These are phyloP conservation scores for Scedosporium aurantiacum DNA, from an alignment of 2,329 filamentous ascomycete genomes.

Conservation along the genomic window DNA sequence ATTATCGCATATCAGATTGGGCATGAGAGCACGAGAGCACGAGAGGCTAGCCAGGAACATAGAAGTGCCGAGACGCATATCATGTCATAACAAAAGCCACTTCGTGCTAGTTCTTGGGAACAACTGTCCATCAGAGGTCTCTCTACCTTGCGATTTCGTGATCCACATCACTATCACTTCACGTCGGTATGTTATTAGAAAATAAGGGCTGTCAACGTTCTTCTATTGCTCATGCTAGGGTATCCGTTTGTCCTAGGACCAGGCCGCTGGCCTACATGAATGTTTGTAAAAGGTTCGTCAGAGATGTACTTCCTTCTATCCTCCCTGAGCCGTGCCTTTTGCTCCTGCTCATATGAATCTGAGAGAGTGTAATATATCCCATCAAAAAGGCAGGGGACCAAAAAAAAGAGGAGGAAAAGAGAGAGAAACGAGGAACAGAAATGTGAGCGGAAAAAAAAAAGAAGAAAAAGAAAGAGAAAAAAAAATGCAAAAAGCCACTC, in stretches of 20 bases:
- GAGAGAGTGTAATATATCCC: background rate
- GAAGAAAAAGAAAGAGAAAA: background rate
- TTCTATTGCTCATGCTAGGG: background rate
- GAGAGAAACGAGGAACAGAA: background rate
- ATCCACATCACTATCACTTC: too few species aligned
- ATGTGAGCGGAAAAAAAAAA: background rate
- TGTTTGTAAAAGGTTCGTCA: background rate
- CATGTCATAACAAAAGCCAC: too few species aligned
- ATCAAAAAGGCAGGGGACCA: background rate
- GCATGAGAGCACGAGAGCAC: too few species aligned
- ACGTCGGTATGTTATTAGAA: too few species aligned
- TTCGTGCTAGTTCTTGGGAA: too few species aligned
- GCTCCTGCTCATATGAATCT: background rate
- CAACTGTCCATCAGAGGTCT: too few species aligned
- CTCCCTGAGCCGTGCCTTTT: background rate
- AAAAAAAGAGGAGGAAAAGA: background rate
- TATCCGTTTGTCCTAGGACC: background rate
- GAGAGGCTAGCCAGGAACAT: too few species aligned
- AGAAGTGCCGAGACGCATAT: too few species aligned
- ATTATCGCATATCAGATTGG: too few species aligned
- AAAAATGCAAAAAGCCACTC: background rate
- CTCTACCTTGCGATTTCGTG: too few species aligned
- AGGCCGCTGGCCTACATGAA: background rate
- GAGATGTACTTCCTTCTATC: background rate
- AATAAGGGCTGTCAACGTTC: background rate